Conservation (phyloP, 306 rosid genomes). For the cucumber (Cucumis sativus) region DNA sequence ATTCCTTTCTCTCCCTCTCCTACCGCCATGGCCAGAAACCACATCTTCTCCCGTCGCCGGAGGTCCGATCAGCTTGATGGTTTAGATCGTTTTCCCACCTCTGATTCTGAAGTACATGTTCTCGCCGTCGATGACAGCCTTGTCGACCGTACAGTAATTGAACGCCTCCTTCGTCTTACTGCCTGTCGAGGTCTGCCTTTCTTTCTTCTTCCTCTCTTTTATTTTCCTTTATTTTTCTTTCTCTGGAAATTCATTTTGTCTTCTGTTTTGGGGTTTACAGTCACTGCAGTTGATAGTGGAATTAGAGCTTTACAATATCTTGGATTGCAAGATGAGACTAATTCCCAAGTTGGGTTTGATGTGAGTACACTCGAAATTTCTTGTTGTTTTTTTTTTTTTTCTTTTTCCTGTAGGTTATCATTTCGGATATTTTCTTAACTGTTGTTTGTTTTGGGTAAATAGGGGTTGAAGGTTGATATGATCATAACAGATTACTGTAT, state of each 20-base stretch:
- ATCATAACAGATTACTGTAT: constrained; percentile 93
- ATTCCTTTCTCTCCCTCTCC: neutral
- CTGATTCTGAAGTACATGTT: constrained; percentile 54
- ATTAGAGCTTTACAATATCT: constrained; percentile 73
- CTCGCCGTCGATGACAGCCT: constrained; percentile 95
- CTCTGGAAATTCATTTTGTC: neutral
- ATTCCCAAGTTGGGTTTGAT: constrained; percentile 42
- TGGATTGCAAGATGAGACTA: constrained; percentile 57
- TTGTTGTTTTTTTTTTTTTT: neutral
- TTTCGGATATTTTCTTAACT: neutral
- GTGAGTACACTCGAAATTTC: constrained; percentile 20
- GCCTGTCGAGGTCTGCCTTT: constrained; percentile 55
- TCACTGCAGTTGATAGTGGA: constrained; percentile 94
- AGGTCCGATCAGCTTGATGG: constrained; percentile 26
- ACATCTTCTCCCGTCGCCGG: constrained; percentile 33
- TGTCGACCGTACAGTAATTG: constrained; percentile 80
- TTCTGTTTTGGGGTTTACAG: constrained; percentile 19
- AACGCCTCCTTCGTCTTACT: constrained; percentile 61
- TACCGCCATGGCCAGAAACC: constrained; percentile 30
- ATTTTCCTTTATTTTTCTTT: neutral
- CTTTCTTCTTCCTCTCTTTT: too few species aligned
- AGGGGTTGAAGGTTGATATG: constrained; percentile 81
- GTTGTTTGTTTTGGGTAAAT: neutral
- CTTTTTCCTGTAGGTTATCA: neutral
- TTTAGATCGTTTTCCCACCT: constrained; percentile 11